phyloP scores from a whole-genome alignment of 352 stramenopile genomes.

The Thraustochytrium sp. region DNA sequence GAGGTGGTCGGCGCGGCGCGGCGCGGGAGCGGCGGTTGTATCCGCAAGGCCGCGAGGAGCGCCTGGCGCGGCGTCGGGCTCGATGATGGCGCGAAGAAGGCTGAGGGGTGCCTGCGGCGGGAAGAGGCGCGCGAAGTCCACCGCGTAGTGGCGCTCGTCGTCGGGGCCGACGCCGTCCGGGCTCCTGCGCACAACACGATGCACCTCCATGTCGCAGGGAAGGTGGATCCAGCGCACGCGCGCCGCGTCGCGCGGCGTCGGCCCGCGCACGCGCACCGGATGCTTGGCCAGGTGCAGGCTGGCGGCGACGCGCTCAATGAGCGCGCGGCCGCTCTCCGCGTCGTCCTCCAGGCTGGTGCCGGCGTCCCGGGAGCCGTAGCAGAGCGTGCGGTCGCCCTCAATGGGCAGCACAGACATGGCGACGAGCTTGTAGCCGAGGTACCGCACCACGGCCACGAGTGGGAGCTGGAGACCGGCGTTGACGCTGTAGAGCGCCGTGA shows the following conservation, averaged over 20 bases:
- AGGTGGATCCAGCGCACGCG: neutral
- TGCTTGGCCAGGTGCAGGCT: conserved; percentile 24
- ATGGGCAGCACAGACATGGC: conserved; percentile 36
- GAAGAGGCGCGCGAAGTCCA: conserved; percentile 42
- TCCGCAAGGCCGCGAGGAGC: neutral
- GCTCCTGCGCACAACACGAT: neutral
- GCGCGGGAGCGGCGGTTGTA: neutral
- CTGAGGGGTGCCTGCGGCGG: neutral
- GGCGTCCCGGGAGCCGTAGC: conserved; percentile 26
- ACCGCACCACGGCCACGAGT: neutral
- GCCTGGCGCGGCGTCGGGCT: neutral
- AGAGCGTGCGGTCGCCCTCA: conserved; percentile 14
- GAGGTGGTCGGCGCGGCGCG: neutral
- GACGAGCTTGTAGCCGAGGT: conserved; percentile 28
- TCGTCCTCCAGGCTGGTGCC: neutral
- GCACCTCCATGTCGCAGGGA: conserved; percentile 42
- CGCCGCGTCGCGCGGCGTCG: too few relatives aligned
- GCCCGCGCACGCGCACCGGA: neutral
- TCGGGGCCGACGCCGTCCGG: neutral
- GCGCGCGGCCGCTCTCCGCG: neutral
- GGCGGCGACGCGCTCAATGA: neutral
- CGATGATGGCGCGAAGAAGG: neutral
- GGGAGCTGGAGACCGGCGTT: neutral
- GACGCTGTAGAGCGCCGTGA: neutral
- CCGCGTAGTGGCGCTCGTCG: neutral